These are phyloP conservation scores for Solanum dulcamara DNA, from an alignment of 257 asterid genomes.

Conservation along the genomic window DNA sequence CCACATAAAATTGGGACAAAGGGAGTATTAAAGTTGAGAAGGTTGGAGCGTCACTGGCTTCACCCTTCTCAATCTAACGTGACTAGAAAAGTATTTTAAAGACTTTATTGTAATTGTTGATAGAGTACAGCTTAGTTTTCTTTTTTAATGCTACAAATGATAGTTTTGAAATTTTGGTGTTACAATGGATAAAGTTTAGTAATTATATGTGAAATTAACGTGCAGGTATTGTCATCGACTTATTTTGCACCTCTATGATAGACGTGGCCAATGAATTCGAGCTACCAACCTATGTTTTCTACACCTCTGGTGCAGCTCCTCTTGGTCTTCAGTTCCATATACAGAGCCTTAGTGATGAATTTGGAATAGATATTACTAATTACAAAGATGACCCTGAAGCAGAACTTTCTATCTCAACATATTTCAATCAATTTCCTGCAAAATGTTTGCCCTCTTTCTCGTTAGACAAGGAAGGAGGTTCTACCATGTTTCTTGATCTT, in stretches of 20 bases:
- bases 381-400: not conserved
- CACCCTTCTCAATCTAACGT: not conserved
- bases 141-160: not conserved
- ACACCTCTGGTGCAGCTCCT: constrained; percentile 2
- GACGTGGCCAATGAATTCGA: constrained; percentile 20
- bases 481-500: not conserved
- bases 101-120: not conserved
- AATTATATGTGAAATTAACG: not conserved
- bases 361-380: not conserved
- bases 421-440: constrained; percentile 4
- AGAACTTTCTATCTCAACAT: not conserved
- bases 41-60: not conserved
- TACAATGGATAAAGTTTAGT: not conserved
- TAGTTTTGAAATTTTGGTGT: not conserved
- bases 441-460: not conserved
- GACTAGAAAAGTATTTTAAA: not conserved
- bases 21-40: not conserved
- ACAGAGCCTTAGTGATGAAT: constrained; percentile 15
- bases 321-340: constrained; percentile 19
- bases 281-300: constrained; percentile 14
- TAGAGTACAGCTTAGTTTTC: not conserved
- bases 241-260: constrained; percentile 14
- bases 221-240: not conserved
- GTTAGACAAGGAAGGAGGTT: not conserved
- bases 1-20: not conserved